phyloP scores from a whole-genome alignment of 371 early-diverging fungal genomes.

The Mortierella sp. region DNA sequence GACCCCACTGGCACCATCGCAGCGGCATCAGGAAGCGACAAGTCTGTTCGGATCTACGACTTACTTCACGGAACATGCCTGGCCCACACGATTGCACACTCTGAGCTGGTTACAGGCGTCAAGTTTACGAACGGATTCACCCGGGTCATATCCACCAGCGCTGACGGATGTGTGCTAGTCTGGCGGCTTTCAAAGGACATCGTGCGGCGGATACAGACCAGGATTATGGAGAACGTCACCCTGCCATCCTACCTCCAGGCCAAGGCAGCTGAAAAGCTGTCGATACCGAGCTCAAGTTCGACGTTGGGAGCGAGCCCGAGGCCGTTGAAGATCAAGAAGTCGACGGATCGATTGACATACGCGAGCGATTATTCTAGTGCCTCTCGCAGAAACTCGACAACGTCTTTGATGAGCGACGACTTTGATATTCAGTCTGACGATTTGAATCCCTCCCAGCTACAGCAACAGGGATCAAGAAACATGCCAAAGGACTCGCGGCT shows the following conservation, averaged over 20 bases:
- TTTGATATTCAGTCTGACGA: constrained; percentile 18
- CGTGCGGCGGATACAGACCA: constrained; percentile 60
- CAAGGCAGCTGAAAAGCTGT: constrained; percentile 20
- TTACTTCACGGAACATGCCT: constrained; percentile 75
- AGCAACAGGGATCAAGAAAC: not conserved
- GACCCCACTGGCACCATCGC: constrained; percentile 84
- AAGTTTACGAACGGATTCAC: constrained; percentile 71
- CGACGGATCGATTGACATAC: constrained; percentile 28
- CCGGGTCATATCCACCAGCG: constrained; percentile 80
- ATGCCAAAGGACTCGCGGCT: not conserved
- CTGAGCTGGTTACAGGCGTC: constrained; percentile 84
- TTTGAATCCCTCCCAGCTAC: not conserved
- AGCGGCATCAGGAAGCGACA: constrained; percentile 81
- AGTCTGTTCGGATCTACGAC: constrained; percentile 83
- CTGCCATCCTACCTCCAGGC: constrained; percentile 31
- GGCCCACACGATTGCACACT: constrained; percentile 76
- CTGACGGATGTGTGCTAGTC: constrained; percentile 85
- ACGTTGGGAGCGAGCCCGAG: constrained; percentile 1
- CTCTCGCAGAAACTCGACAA: constrained; percentile 41
- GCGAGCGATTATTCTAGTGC: constrained; percentile 20
- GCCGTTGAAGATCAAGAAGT: constrained; percentile 14
- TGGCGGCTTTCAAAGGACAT: constrained; percentile 76
- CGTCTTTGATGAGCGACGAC: constrained; percentile 46
- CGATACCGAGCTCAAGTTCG: constrained; percentile 3
- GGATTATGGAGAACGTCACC: constrained; percentile 42